These are phyloP conservation scores for Marasmius fiardii DNA, from an alignment of 1,284 basidiomycete genomes.

Conservation along the genomic window DNA sequence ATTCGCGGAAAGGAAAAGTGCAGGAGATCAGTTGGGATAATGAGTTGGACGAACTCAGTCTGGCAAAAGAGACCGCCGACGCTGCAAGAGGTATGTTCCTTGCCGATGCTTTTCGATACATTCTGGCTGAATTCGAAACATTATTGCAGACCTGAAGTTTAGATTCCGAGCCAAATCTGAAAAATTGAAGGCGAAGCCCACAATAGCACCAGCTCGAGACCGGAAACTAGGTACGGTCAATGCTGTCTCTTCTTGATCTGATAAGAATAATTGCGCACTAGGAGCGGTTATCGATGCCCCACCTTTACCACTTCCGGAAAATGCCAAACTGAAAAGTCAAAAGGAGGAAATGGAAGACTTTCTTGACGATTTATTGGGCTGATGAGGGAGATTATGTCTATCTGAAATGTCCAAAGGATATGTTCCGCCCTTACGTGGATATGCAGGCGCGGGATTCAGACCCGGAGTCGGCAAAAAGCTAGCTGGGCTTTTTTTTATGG, in stretches of 20 bases:
- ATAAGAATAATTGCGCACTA: neutral
- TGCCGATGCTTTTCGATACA: neutral
- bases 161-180: conserved; percentile 61
- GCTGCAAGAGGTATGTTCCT: conserved; percentile 58
- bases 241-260: neutral
- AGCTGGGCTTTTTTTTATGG: no score
- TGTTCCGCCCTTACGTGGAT: no score
- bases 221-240: conserved; percentile 32
- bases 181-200: conserved; percentile 39
- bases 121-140: neutral
- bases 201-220: conserved; percentile 23
- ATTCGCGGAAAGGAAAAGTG: conserved; percentile 57
- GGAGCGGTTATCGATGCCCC: conserved; percentile 42
- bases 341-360: conserved; percentile 71
- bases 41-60: conserved; percentile 56
- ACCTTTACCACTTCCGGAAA: conserved; percentile 42
- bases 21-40: conserved; percentile 66
- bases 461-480: no score
- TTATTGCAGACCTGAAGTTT: conserved; percentile 56
- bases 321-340: conserved; percentile 36
- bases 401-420: no score
- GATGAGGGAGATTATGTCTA: neutral
- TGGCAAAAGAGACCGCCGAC: conserved; percentile 69
- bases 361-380: conserved; percentile 53
- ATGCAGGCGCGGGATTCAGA: no score